Percentiles rank a stretch among this genome's conserved stretches.
Evolutionary conservation across 371 early-diverging fungal species (phyloP).

Genomic region (Mycotypha africana): DNA sequence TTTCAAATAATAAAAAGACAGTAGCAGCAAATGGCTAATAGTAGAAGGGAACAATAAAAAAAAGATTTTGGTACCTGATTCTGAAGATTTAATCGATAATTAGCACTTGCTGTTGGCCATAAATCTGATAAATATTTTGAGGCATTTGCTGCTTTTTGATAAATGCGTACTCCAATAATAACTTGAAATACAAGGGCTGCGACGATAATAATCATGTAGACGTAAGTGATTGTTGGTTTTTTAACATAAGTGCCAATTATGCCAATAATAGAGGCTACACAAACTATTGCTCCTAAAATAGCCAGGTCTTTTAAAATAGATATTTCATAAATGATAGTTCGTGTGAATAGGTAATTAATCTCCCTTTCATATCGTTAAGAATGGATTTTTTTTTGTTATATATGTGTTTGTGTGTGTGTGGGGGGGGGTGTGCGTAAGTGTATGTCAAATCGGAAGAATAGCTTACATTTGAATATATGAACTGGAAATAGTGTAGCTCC

Average conservation of each 20-base stretch:
- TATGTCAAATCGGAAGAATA: no score
- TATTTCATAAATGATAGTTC: no score
- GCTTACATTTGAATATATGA: conserved; percentile 31
- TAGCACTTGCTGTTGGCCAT: conserved; percentile 20
- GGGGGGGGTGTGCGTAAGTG: no score
- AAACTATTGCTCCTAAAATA: conserved; percentile 34
- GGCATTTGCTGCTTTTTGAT: conserved; percentile 31
- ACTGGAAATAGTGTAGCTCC: conserved; percentile 37
- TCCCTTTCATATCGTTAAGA: background rate
- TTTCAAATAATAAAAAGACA: no score
- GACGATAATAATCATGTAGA: conserved; percentile 35
- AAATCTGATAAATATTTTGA: conserved; percentile 23
- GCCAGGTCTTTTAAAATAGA: conserved; percentile 12
- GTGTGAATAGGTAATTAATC: background rate
- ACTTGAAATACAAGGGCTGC: conserved; percentile 36
- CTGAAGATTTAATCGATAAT: conserved; percentile 23
- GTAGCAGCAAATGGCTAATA: no score
- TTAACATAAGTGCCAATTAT: conserved; percentile 24
- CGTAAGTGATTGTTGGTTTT: conserved; percentile 21
- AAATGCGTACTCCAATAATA: conserved; percentile 34
- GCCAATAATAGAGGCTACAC: conserved; percentile 35
- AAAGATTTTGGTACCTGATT: conserved; percentile 26
- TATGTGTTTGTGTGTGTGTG: no score
- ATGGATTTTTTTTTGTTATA: background rate
- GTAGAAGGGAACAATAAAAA: no score